Evolutionary conservation across 208 protist genomes (phyloP), one percentile per base, ranked within the genome.

Genomic region (Phytomonas sp.): DNA sequence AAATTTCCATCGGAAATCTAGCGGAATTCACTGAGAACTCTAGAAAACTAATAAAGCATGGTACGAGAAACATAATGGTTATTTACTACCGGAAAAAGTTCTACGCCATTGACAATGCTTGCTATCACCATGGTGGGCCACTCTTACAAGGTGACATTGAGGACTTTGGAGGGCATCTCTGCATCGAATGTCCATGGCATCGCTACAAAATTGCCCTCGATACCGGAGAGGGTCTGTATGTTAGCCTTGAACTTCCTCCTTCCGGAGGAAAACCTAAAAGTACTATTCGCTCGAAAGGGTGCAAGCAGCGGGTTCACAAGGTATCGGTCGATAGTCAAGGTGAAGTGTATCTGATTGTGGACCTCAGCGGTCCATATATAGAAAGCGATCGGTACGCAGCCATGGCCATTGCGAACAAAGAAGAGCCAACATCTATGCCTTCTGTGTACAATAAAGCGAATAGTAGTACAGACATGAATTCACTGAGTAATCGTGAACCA

Each of bases 171-270:
- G 87, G 90, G 1, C 88, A 93, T 70, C 83, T 83, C 6, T 97
- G 93, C 73, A 85, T 97, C 60, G 84, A 95, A 3, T 97, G 93
- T 51, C 93, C 93, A 17, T 96, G 90, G 91, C 93, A 97, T 75
- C 74, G 82, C 71, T 97, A 97, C 78, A 79, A 72, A 62, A 97
- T 97, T 68, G 80, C 90, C 0, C 85, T 97, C 20, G 85, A 95
- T 77, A 92, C 87, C 15, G 92, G 92, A 1, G 89, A 97, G 79
- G 82, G 89, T 23, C 80, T 97, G 20, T 97, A 97, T 75, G 73
- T 86, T 59, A 88, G 88, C 20, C 74, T 97, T 62, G 70, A 83
- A 23, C 60, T 90, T 36, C 62, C 63, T 32, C 64, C 77, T n/a
- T 30, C 33, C n/a, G 83, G 81, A 28, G 74, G 78, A n/a, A 61